Conservation (phyloP, 805 yeast species). For the Zygoascus biomembranicola region DNA sequence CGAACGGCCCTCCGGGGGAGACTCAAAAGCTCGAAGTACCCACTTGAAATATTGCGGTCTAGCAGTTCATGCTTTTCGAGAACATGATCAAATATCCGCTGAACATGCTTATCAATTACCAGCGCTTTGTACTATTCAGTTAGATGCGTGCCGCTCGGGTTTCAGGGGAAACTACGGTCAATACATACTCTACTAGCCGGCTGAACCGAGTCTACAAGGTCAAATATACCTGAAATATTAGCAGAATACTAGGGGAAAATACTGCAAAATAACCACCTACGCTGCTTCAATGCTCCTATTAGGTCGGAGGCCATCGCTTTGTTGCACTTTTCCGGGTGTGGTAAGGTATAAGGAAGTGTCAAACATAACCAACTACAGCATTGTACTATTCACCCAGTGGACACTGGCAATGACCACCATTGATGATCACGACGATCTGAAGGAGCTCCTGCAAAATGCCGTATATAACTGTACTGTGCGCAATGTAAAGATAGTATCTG, state of each 20-base stretch:
- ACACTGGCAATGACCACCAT: not conserved
- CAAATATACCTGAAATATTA: slow-evolving; percentile 23
- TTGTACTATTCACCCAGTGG: no score
- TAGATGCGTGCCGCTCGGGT: not conserved
- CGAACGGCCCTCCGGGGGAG: not conserved
- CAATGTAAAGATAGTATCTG: not conserved
- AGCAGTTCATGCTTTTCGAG: slow-evolving; percentile 34
- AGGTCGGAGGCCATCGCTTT: slow-evolving; percentile 13
- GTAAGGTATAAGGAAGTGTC: not conserved
- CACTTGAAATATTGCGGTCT: slow-evolving; percentile 35
- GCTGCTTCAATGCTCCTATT: slow-evolving; percentile 7
- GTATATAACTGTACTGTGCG: not conserved
- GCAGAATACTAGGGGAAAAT: not conserved
- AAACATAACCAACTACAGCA: no score
- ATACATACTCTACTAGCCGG: slow-evolving; percentile 25
- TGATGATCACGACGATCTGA: not conserved
- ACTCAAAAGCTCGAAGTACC: not conserved
- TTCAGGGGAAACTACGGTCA: no score
- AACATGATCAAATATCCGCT: slow-evolving; percentile 19
- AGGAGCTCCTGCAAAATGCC: not conserved
- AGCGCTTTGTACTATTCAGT: slow-evolving; percentile 32
- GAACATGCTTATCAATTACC: slow-evolving; percentile 23
- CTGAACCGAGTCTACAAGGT: slow-evolving; percentile 33
- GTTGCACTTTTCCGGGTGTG: not conserved
- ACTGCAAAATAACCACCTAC: slow-evolving; percentile 5